Evolutionary conservation across 352 stramenopile genomes (phyloP).

Genomic region (Globisporangium okanoganense): DNA sequence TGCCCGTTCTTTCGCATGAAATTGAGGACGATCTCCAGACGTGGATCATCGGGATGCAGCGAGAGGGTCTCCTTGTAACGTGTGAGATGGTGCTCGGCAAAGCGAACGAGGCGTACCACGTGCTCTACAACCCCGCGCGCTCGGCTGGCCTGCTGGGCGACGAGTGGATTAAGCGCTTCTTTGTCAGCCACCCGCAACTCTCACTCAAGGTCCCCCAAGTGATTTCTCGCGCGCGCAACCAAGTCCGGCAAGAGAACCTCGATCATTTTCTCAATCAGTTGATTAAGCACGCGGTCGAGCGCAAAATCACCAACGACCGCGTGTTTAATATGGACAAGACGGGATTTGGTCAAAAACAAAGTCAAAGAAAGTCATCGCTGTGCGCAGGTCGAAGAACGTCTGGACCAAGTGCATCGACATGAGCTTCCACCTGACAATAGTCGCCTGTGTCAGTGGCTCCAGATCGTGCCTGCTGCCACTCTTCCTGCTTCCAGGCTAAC

Average conservation of each 20-base stretch:
- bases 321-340: conserved; percentile 17
- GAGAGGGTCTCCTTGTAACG: conserved; percentile 7
- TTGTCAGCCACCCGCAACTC: conserved; percentile 2
- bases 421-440: conserved; percentile 12
- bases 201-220: conserved; percentile 3
- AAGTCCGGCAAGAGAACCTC: not conserved
- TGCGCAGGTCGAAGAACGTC: conserved; percentile 8
- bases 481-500: not conserved
- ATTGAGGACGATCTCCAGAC: conserved; percentile 6
- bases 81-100: conserved; percentile 4
- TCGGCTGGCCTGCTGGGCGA: not conserved
- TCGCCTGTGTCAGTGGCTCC: not conserved
- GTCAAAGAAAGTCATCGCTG: conserved; percentile 8
- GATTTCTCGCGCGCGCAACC: conserved; percentile 1
- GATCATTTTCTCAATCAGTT: not conserved
- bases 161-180: conserved; percentile 1
- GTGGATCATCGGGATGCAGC: conserved; percentile 14
- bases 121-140: not conserved
- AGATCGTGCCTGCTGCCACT: not conserved
- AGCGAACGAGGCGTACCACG: conserved; percentile 9
- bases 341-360: not conserved
- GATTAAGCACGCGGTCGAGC: conserved; percentile 6
- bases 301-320: conserved; percentile 4
- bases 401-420: not conserved
- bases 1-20: conserved; percentile 3